Evolutionary conservation across 139 green algal species (phyloP).

Genomic region (Trebouxia sp.): DNA sequence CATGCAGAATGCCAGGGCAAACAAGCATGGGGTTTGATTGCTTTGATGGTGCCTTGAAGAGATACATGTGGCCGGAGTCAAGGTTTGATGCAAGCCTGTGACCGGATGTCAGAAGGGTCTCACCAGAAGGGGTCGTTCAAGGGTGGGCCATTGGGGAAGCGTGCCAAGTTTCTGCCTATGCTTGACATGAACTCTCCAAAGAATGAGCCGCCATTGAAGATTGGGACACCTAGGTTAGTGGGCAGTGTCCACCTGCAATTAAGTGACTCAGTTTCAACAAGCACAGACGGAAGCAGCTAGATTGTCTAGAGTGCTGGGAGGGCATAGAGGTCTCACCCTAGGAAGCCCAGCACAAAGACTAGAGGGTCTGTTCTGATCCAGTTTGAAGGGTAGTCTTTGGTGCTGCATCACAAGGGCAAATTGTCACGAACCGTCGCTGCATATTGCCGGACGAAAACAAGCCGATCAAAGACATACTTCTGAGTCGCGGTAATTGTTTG

Average conservation of each 20-base stretch:
- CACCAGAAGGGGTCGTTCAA: conserved; percentile 77
- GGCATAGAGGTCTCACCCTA: conserved; percentile 40
- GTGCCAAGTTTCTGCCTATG: conserved; percentile 73
- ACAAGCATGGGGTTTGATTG: background rate
- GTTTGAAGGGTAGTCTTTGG: conserved; percentile 31
- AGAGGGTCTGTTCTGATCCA: conserved; percentile 54
- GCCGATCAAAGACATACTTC: background rate
- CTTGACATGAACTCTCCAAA: conserved; percentile 71
- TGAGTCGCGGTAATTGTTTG: background rate
- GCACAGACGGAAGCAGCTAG: background rate
- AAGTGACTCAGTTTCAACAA: background rate
- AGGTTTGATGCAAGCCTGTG: no score
- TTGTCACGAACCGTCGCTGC: background rate
- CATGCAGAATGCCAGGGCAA: no score
- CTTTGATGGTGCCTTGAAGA: background rate
- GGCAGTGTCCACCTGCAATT: conserved; percentile 77
- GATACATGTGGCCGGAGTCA: no score
- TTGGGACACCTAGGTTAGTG: conserved; percentile 62
- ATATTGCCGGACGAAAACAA: background rate
- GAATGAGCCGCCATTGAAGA: conserved; percentile 72
- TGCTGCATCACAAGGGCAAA: background rate
- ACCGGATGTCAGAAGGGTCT: no score
- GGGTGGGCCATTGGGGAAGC: conserved; percentile 81
- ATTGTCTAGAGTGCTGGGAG: background rate
- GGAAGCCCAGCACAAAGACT: conserved; percentile 56